Conservation (phyloP, 73 alveolate genomes). For the Paramecium sonneborni region DNA sequence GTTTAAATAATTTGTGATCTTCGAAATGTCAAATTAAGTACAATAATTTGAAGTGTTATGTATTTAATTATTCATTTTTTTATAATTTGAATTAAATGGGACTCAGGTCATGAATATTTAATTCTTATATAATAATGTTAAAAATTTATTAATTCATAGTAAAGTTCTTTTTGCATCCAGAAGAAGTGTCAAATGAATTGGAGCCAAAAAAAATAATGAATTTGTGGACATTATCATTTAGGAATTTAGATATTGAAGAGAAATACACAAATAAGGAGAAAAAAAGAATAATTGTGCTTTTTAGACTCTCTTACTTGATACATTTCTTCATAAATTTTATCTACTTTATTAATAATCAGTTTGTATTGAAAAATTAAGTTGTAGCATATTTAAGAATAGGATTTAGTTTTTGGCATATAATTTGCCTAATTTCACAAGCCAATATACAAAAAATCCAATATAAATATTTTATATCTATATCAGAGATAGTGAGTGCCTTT, state of each 20-base stretch:
- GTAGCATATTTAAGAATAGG: slow-evolving; percentile 43
- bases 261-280: not conserved
- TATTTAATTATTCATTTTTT: not conserved
- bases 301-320: not conserved
- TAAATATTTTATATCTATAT: not conserved
- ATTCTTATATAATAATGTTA: not conserved
- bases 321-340: not conserved
- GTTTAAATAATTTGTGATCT: not conserved
- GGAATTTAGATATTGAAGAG: not conserved
- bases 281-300: not conserved
- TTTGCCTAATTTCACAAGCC: not conserved
- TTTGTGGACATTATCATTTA: not conserved
- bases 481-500: not conserved
- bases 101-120: not conserved
- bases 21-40: not conserved
- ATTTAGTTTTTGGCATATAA: not conserved
- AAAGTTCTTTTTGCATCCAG: not conserved
- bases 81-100: not conserved
- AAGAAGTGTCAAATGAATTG: not conserved
- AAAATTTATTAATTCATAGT: not conserved
- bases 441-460: not conserved
- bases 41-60: not conserved
- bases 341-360: not conserved
- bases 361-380: not conserved
- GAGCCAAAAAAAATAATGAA: not conserved